A percentile compares a stretch with the other conserved stretches of the same genome.
phyloP scores from a whole-genome alignment of 2,329 filamentous ascomycete species.

The Colletotrichum echinochloae region DNA sequence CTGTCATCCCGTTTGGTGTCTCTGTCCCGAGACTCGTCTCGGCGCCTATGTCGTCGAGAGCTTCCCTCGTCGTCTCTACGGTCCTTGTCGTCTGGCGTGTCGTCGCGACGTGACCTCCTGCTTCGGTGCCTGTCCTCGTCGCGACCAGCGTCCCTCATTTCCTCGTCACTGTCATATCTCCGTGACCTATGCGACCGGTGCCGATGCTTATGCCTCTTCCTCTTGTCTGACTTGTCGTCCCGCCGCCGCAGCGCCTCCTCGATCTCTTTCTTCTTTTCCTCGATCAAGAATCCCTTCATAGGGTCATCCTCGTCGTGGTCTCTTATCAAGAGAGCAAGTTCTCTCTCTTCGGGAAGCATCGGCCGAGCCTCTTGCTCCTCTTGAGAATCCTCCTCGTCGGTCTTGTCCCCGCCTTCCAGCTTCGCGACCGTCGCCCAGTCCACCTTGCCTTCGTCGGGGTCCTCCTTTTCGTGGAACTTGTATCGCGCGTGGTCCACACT shows the following conservation, averaged over 20 bases:
- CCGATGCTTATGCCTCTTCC: constrained; percentile 60
- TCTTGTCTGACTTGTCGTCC: constrained; percentile 63
- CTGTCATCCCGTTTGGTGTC: constrained; percentile 46
- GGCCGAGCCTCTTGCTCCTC: constrained; percentile 63
- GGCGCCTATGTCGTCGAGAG: constrained; percentile 45
- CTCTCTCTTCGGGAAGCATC: constrained; percentile 82
- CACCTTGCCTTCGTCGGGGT: constrained; percentile 68
- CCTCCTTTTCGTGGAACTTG: constrained; percentile 85
- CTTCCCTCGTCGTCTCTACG: constrained; percentile 44
- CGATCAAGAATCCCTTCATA: constrained; percentile 92
- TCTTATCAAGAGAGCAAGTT: constrained; percentile 78
- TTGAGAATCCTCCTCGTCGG: constrained; percentile 59
- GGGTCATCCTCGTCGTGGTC: constrained; percentile 96
- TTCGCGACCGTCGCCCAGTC: constrained; percentile 70
- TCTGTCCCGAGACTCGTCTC: constrained; percentile 46
- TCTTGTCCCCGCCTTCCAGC: constrained; percentile 62
- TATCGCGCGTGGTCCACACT: constrained; percentile 95
- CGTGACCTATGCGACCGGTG: constrained; percentile 60
- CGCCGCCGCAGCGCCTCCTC: constrained; percentile 72
- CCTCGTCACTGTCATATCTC: constrained; percentile 46
- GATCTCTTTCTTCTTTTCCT: constrained; percentile 92
- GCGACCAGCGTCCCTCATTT: constrained; percentile 46
- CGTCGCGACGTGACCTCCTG: constrained; percentile 54
- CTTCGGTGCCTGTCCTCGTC: constrained; percentile 47
- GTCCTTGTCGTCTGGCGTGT: constrained; percentile 47